These are phyloP conservation scores for Boletus nobilissimus DNA, from an alignment of 1,284 basidiomycete species.

Conservation along the genomic window DNA sequence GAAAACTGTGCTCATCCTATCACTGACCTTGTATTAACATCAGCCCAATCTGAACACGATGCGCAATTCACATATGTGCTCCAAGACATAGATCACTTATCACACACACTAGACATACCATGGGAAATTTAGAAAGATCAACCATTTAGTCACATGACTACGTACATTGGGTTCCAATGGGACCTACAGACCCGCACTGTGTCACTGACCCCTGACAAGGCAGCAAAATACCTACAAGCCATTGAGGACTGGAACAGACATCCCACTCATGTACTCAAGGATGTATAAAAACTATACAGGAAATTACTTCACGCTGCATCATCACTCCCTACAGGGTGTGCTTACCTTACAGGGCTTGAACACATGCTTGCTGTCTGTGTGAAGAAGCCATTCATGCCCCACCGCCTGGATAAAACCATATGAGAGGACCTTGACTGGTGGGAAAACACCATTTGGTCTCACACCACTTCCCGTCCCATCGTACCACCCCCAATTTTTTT, in stretches of 20 bases:
- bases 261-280: background rate
- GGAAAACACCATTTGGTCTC: background rate
- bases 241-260: background rate
- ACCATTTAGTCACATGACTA: background rate
- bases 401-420: background rate
- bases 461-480: background rate
- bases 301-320: slow-evolving; percentile 7
- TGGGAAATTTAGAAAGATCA: slow-evolving; percentile 33
- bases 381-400: slow-evolving; percentile 2
- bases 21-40: background rate
- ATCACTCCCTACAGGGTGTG: background rate
- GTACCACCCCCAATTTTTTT: fast-evolving
- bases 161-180: slow-evolving; percentile 22
- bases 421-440: background rate
- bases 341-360: slow-evolving; percentile 25
- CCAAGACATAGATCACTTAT: background rate
- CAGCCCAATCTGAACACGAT: background rate
- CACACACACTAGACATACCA: background rate
- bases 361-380: background rate
- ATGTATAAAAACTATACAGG: slow-evolving; percentile 13
- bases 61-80: background rate
- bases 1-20: background rate
- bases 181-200: background rate
- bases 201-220: background rate
- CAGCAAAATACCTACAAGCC: background rate